A percentile compares a stretch with the other conserved stretches of the same genome.
phyloP scores from a whole-genome alignment of 2,329 filamentous ascomycete genomes.

The Diplodia seriata region DNA sequence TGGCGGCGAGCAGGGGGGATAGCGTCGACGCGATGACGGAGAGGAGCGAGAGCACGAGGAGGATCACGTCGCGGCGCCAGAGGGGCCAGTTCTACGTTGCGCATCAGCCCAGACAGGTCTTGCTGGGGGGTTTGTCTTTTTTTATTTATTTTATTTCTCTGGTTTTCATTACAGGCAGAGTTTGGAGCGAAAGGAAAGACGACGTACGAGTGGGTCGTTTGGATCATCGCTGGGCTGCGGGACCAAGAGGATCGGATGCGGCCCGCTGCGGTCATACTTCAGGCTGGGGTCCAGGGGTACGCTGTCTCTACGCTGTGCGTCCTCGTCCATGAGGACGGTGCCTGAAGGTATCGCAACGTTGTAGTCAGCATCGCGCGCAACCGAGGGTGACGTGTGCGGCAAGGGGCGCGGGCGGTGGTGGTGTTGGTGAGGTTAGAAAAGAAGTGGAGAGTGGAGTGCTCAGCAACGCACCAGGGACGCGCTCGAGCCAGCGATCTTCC shows the following conservation, averaged over 20 bases:
- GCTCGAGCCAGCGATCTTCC: conserved; percentile 68
- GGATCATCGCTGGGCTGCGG: conserved; percentile 91
- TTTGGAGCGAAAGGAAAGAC: not conserved
- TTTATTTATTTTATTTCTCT: not conserved
- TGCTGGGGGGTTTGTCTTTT: not conserved
- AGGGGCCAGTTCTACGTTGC: conserved; percentile 77
- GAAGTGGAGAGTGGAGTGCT: not conserved
- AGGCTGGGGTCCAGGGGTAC: conserved; percentile 55
- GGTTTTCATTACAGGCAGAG: not conserved
- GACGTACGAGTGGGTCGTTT: conserved; percentile 78
- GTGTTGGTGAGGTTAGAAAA: not conserved
- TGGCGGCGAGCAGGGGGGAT: conserved; percentile 85
- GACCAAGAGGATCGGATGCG: conserved; percentile 72
- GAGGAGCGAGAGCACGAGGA: conserved; percentile 76
- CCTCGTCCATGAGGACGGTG: conserved; percentile 48
- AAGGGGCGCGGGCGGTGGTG: not conserved
- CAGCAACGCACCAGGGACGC: conserved; percentile 71
- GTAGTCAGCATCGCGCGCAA: not conserved
- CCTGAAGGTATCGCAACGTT: conserved; percentile 38
- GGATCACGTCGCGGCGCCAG: conserved; percentile 83
- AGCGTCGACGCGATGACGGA: conserved; percentile 85
- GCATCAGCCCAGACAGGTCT: too few species aligned
- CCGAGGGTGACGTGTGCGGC: too few species aligned
- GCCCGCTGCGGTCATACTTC: conserved; percentile 75
- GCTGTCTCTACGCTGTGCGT: conserved; percentile 39